A percentile compares a stretch with the other conserved stretches of the same genome.
These are phyloP conservation scores for Colletotrichum sp. DNA, from an alignment of 2,329 filamentous ascomycete species.

Conservation along the genomic window DNA sequence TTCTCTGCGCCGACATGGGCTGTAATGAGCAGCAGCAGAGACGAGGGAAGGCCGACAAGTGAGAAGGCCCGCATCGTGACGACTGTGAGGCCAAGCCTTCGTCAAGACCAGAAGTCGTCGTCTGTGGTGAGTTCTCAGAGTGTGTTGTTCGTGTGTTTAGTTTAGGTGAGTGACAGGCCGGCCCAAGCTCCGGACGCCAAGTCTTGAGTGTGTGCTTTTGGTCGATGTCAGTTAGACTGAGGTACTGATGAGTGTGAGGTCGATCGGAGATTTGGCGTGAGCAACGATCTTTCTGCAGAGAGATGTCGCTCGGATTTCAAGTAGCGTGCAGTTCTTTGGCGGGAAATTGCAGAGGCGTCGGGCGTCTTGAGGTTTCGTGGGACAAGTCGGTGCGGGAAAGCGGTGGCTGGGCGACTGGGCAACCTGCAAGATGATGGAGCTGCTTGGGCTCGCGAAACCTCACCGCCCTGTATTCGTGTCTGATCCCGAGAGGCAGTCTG, in stretches of 20 bases:
- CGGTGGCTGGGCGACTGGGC: conserved; percentile 17
- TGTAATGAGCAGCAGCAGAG: conserved; percentile 51
- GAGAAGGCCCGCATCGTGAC: conserved; percentile 43
- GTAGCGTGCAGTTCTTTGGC: not conserved
- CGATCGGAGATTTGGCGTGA: not conserved
- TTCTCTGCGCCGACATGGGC: conserved; percentile 40
- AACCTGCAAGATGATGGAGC: conserved; percentile 14
- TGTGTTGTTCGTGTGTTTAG: not conserved
- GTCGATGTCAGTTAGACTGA: not conserved
- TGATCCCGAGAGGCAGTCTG: not conserved
- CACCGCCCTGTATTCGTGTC: conserved; percentile 6
- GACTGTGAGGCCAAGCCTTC: not conserved
- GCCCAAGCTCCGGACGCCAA: not conserved
- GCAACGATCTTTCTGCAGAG: not conserved
- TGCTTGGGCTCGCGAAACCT: not conserved
- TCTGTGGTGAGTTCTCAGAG: not conserved
- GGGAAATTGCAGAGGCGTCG: not conserved
- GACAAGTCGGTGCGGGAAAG: conserved; percentile 8
- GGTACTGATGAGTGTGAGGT: not conserved
- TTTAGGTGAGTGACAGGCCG: not conserved
- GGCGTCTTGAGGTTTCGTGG: not conserved
- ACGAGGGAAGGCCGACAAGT: conserved; percentile 44
- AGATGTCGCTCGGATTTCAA: not conserved
- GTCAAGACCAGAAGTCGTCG: not conserved
- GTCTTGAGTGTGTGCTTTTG: not conserved